A percentile compares a stretch with the other conserved stretches of the same genome.
Evolutionary conservation across 805 yeast species (phyloP).

Genomic region (Ogataea parapolymorpha): DNA sequence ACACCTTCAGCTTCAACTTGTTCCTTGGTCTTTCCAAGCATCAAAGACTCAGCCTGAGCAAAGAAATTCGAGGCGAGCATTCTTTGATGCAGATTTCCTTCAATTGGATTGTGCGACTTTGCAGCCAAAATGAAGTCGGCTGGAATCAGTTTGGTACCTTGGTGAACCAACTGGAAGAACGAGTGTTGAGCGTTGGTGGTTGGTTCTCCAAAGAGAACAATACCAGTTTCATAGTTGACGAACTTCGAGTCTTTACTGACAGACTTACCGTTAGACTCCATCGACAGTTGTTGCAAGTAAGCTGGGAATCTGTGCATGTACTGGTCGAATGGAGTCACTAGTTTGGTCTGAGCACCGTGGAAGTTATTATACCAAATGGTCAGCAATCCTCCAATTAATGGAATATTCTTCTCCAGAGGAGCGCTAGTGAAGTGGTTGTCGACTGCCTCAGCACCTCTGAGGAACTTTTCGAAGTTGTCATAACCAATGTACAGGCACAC

Average conservation of each 20-base stretch:
- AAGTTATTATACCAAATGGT: constrained; percentile 99
- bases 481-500: constrained; percentile 93
- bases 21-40: constrained; percentile 88
- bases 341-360: constrained; percentile 96
- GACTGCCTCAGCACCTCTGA: constrained; percentile 97
- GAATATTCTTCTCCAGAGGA: constrained; percentile 88
- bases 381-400: constrained; percentile 87
- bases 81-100: constrained; percentile 88
- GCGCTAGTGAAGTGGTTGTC: constrained; percentile 85
- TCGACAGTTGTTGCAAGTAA: constrained; percentile 94
- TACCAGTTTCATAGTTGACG: constrained; percentile 93
- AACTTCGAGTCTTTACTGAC: constrained; percentile 89
- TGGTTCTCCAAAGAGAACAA: constrained; percentile 96
- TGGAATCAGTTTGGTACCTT: constrained; percentile 97
- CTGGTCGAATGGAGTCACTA: constrained; percentile 98
- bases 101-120: constrained; percentile 96
- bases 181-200: constrained; percentile 99
- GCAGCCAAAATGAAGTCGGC: constrained; percentile 97
- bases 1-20: constrained; percentile 83
- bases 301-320: constrained; percentile 99
- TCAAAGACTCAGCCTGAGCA: constrained; percentile 96
- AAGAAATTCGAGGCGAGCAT: constrained; percentile 99
- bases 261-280: constrained; percentile 99
- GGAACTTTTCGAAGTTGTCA: constrained; percentile 87
- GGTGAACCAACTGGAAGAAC: constrained; percentile 98